phyloP scores from a whole-genome alignment of 2,329 filamentous ascomycete species.

The Sporothrix pseudoabietina region DNA sequence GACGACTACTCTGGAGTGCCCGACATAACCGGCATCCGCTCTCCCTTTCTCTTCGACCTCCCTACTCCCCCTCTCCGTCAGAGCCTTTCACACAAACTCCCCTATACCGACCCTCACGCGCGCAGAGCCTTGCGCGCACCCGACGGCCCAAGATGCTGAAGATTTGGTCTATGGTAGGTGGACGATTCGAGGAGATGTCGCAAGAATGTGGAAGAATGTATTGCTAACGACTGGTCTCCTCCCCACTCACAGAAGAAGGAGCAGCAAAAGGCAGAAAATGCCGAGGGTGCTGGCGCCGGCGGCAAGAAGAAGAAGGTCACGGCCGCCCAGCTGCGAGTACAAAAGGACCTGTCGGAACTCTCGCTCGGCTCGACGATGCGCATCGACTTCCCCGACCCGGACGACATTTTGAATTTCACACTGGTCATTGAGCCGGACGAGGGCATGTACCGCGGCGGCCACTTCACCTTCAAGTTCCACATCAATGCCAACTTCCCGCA shows the following conservation, averaged over 20 bases:
- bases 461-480: slow-evolving; percentile 85
- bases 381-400: slow-evolving; percentile 77
- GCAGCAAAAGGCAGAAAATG: slow-evolving; percentile 91
- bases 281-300: slow-evolving; percentile 64
- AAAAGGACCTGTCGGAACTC: slow-evolving; percentile 87
- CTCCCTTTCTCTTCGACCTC: not conserved
- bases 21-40: not conserved
- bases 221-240: not conserved
- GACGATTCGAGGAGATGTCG: not conserved
- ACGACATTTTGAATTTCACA: slow-evolving; percentile 83
- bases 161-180: slow-evolving; percentile 93
- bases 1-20: not conserved
- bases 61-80: not conserved
- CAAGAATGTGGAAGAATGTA: slow-evolving; percentile 31
- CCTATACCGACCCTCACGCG: not conserved
- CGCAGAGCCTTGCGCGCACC: not conserved
- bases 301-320: slow-evolving; percentile 99
- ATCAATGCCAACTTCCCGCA: slow-evolving; percentile 97
- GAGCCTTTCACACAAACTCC: not conserved
- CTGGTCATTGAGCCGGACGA: slow-evolving; percentile 84
- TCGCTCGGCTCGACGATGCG: slow-evolving; percentile 78
- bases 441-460: slow-evolving; percentile 82
- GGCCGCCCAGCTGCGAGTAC: slow-evolving; percentile 89
- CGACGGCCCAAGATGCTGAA: slow-evolving; percentile 77
- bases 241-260: slow-evolving; percentile 73